These are phyloP conservation scores for Andrographis paniculata DNA, from an alignment of 305 asterid genomes.

Conservation along the genomic window DNA sequence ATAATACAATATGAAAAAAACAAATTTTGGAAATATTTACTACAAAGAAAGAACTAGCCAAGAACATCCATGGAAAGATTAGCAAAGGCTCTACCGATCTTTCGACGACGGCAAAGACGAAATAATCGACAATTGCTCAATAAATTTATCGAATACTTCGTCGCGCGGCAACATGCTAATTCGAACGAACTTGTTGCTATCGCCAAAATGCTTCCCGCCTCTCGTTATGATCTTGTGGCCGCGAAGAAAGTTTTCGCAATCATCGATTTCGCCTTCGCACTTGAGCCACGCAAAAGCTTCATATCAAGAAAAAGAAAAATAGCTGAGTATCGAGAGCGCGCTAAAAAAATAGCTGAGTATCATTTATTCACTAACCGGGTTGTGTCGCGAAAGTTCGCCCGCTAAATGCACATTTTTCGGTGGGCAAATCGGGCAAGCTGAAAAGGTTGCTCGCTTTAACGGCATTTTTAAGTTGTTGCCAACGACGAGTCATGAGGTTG, in stretches of 20 bases:
- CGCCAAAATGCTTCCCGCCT: slow-evolving; percentile 70
- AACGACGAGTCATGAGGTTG: slow-evolving; percentile 46
- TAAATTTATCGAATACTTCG: slow-evolving; percentile 45
- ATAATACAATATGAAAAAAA: too few relatives aligned
- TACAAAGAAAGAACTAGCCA: background rate
- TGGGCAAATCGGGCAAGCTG: slow-evolving; percentile 51
- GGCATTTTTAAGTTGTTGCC: slow-evolving; percentile 62
- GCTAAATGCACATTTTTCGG: slow-evolving; percentile 44
- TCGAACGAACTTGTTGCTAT: slow-evolving; percentile 47
- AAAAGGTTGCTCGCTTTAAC: slow-evolving; percentile 41
- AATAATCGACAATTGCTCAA: slow-evolving; percentile 42
- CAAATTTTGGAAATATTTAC: too few relatives aligned
- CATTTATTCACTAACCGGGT: slow-evolving; percentile 37
- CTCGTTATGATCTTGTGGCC: slow-evolving; percentile 52
- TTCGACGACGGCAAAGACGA: slow-evolving; percentile 10
- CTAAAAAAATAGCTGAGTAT: too few relatives aligned
- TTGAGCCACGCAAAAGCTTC: slow-evolving; percentile 87
- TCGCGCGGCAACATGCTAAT: slow-evolving; percentile 63
- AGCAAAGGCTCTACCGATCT: too few relatives aligned
- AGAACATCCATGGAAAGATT: too few relatives aligned
- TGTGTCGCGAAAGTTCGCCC: slow-evolving; percentile 49
- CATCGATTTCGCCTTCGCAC: slow-evolving; percentile 55
- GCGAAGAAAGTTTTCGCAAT: slow-evolving; percentile 63
- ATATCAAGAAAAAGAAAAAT: background rate
- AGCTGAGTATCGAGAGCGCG: background rate